phyloP scores from a whole-genome alignment of 108 stramenopile species.

The Discostella pseudostelligera region DNA sequence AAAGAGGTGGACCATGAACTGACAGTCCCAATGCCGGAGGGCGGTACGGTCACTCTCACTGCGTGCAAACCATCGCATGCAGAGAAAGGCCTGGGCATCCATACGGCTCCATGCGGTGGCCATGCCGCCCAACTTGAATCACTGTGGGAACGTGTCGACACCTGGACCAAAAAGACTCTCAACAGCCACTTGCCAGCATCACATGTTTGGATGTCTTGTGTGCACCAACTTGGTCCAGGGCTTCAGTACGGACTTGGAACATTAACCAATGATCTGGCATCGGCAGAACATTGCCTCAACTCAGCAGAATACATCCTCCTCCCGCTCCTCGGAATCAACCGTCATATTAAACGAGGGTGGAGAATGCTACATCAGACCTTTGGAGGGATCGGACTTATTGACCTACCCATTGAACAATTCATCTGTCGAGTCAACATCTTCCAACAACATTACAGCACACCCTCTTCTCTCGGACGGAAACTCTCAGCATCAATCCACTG shows the following conservation, averaged over 20 bases:
- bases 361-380: neutral
- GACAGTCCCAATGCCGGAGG: neutral
- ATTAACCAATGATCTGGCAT: neutral
- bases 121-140: neutral
- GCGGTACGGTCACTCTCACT: neutral
- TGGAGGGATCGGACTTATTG: neutral
- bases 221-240: neutral
- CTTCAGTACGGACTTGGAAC: neutral
- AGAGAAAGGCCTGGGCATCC: conserved; percentile 5
- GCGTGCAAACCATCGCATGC: neutral
- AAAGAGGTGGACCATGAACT: neutral
- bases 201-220: neutral
- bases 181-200: neutral
- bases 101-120: conserved; percentile 1
- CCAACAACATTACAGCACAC: neutral
- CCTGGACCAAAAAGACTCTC: neutral
- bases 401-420: neutral
- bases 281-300: neutral
- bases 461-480: neutral
- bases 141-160: neutral
- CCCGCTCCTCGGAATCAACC: neutral
- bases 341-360: neutral
- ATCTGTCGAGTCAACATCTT: neutral
- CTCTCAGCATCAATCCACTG: neutral
- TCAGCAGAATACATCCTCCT: neutral